phyloP scores from a whole-genome alignment of 768 basidiomycete species.

The Paxillus ammoniavirescens region DNA sequence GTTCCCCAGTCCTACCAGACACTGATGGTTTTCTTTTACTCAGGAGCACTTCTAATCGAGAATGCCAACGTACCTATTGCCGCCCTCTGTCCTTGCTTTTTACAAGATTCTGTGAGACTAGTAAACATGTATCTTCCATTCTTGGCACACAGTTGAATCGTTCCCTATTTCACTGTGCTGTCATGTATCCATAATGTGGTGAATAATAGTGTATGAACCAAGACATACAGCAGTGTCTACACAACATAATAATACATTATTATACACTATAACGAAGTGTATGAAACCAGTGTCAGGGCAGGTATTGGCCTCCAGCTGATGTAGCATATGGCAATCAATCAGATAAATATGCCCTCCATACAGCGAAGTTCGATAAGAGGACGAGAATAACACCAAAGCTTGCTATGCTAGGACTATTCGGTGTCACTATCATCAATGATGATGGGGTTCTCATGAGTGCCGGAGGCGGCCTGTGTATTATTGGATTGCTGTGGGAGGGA shows the following conservation, averaged over 20 bases:
- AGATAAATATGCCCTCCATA: not conserved
- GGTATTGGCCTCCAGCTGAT: too few species aligned
- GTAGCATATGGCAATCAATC: too few species aligned
- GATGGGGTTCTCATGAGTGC: slow-evolving; percentile 21
- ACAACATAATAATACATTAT: not conserved
- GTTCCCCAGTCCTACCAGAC: slow-evolving; percentile 7
- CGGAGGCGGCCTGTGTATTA: slow-evolving; percentile 2
- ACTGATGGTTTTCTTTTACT: slow-evolving; percentile 6
- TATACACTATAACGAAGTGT: not conserved
- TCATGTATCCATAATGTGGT: not conserved
- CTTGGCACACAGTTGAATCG: not conserved
- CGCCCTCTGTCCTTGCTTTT: not conserved
- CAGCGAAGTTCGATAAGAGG: not conserved
- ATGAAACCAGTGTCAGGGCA: not conserved
- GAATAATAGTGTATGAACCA: not conserved
- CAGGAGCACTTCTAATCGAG: slow-evolving; percentile 59
- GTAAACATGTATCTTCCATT: not conserved
- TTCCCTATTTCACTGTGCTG: not conserved
- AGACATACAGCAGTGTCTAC: not conserved
- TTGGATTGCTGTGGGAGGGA: slow-evolving; percentile 2
- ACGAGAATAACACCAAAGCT: not conserved
- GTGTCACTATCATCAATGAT: slow-evolving; percentile 21
- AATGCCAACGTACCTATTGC: not conserved
- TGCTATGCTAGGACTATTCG: slow-evolving; percentile 7
- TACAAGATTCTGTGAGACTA: not conserved